A percentile compares a stretch with the other conserved stretches of the same genome.
phyloP scores from a whole-genome alignment of 108 stramenopile species.

The Skeletonema costatum region DNA sequence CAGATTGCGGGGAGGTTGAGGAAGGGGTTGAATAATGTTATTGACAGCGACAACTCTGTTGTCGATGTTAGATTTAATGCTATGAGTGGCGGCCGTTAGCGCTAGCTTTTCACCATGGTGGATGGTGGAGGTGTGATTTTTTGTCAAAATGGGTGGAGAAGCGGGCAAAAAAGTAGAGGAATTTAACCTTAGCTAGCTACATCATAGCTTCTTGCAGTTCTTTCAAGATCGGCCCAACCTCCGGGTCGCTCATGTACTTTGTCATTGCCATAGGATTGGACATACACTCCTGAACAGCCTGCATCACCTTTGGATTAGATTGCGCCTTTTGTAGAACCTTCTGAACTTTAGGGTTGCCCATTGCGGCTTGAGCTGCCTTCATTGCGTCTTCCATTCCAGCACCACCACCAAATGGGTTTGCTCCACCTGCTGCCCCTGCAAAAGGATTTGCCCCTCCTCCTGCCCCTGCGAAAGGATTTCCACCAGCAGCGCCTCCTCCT shows the following conservation, averaged over 20 bases:
- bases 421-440: slow-evolving; percentile 45
- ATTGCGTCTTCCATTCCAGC: slow-evolving; percentile 59
- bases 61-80: too few relatives aligned
- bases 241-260: slow-evolving; percentile 85
- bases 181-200: too few relatives aligned
- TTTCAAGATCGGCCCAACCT: slow-evolving; percentile 66
- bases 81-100: too few relatives aligned
- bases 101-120: too few relatives aligned
- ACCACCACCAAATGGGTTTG: slow-evolving; percentile 50
- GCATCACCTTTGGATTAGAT: slow-evolving; percentile 62
- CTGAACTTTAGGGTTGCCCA: slow-evolving; percentile 82
- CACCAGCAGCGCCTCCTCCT: slow-evolving; percentile 15
- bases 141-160: too few relatives aligned
- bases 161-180: too few relatives aligned
- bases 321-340: slow-evolving; percentile 79
- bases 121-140: too few relatives aligned
- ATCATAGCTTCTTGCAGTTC: slow-evolving; percentile 68
- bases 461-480: slow-evolving; percentile 37
- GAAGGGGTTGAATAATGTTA: too few relatives aligned
- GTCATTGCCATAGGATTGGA: slow-evolving; percentile 77
- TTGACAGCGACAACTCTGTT: too few relatives aligned
- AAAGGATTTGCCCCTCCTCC: slow-evolving; percentile 13
- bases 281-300: slow-evolving; percentile 86
- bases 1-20: too few relatives aligned
- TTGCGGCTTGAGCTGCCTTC: slow-evolving; percentile 76